Evolutionary conservation across 139 green algal genomes (phyloP).

Genomic region (Chlorokybus atmophyticus): DNA sequence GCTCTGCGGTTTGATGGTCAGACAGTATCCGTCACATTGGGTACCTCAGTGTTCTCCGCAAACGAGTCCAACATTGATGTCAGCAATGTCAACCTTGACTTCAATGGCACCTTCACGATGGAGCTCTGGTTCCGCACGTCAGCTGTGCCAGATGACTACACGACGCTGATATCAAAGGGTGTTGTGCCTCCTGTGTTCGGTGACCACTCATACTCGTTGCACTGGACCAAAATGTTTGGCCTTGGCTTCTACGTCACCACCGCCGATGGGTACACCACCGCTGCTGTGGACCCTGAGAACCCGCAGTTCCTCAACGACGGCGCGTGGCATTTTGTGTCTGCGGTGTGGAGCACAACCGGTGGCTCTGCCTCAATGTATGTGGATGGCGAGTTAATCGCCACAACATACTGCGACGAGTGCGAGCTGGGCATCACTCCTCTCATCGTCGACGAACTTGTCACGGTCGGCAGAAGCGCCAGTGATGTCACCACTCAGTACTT

Average conservation of each 20-base stretch:
- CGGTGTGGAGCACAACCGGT: not conserved
- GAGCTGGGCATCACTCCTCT: too few species aligned
- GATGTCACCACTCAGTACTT: too few species aligned
- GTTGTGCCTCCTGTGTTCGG: too few species aligned
- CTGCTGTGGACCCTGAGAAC: not conserved
- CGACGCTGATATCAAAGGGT: not conserved
- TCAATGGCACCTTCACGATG: not conserved
- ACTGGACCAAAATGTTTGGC: not conserved
- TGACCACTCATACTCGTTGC: not conserved
- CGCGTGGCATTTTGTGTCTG: not conserved
- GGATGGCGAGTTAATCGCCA: too few species aligned
- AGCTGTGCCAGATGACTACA: not conserved
- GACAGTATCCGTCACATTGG: too few species aligned
- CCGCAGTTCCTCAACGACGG: not conserved
- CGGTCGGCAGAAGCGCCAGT: too few species aligned
- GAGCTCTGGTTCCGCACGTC: not conserved
- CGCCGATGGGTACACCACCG: too few species aligned
- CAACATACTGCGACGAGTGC: too few species aligned
- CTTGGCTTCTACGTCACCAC: not conserved
- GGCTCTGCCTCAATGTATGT: too few species aligned
- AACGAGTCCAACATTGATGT: too few species aligned
- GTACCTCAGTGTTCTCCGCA: not conserved
- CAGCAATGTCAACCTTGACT: not conserved
- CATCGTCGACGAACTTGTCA: too few species aligned
- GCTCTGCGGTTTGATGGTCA: constrained; percentile 1